Base-by-base conservation (phyloP, 208 protist genomes). In the Giardia duodenalis region DNA sequence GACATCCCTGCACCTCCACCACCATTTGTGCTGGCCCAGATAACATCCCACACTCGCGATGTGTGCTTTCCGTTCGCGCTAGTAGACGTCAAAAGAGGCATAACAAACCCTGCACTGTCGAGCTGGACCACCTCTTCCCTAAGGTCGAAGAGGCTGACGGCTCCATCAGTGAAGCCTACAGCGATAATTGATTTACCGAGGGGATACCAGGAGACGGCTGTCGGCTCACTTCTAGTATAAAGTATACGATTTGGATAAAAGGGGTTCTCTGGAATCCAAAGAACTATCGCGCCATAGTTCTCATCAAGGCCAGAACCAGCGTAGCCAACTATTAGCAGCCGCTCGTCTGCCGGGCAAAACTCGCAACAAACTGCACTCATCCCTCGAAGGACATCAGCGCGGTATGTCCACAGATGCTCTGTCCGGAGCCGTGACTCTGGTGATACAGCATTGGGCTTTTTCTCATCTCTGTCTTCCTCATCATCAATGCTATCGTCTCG, bases 121-220 rank as follows among this genome's bases (percentile, higher is more conserved):
- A 91, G 4, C 47, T 91, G 44, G n/a, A 48, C n/a, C 2, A 45
- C 4, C 39, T 89, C 19, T 42, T 91, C 43, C 43, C 88, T 46
- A 19, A 91, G 47, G n/a, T 91, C 88, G 44, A 43, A 91, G 44
- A 91, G 2, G 10, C 43, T 2, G 0, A 91, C 88, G 45, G 43
- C 44, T 1, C 88, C 88, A n/a, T 91, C 88, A 67, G 88, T 2
- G 45, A 91, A 91, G 45, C 88, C 88, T 2, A 48, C 88, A 91
- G 10, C 2, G 4, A 91, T 45, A n/a, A 91, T 47, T n/a, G 88
- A 91, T 48, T 46, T 91, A 19, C 88, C 88, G 19, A 91, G 1
- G n/a, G 88, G 88, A 47, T 47, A 47, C 88, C 88, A 91, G 2
- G 1, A 2, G 44, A 91, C 43, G 1, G 10, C n/a, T 1, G 88